phyloP scores from a whole-genome alignment of 2,329 filamentous ascomycete genomes.

The Malbranchea zuffiana region DNA sequence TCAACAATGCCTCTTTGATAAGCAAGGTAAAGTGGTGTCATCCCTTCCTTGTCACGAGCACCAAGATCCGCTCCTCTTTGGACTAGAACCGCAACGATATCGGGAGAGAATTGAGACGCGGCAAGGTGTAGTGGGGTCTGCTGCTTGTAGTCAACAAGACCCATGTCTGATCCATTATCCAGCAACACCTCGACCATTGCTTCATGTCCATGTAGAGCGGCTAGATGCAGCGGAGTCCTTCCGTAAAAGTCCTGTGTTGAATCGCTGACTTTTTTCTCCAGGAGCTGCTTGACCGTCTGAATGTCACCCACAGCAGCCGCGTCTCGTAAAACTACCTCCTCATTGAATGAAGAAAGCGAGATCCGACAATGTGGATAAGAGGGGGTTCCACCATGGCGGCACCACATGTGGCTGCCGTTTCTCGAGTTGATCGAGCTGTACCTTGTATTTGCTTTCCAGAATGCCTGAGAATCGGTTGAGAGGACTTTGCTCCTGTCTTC shows the following conservation, averaged over 20 bases:
- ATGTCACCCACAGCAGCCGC: no score
- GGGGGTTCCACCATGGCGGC: slow-evolving; percentile 1
- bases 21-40: slow-evolving; percentile 8
- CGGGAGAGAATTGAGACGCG: neutral
- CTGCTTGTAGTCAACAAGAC: neutral
- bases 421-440: neutral
- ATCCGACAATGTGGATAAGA: no score
- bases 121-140: slow-evolving; percentile 5
- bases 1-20: neutral
- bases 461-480: slow-evolving; percentile 1
- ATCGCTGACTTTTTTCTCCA: no score
- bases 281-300: no score
- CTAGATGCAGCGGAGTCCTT: slow-evolving; percentile 1
- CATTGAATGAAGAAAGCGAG: no score
- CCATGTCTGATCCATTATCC: slow-evolving; percentile 21
- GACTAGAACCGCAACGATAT: slow-evolving; percentile 1
- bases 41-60: slow-evolving; percentile 5
- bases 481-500: neutral
- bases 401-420: slow-evolving; percentile 1
- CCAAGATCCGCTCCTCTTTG: neutral
- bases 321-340: no score
- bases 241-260: no score
- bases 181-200: slow-evolving; percentile 26
- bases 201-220: slow-evolving; percentile 20
- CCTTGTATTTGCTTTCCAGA: neutral